Percentiles rank a stretch among this genome's conserved stretches.
Evolutionary conservation across 805 yeast genomes (phyloP).

Genomic region (Ogataea chonburiensis): DNA sequence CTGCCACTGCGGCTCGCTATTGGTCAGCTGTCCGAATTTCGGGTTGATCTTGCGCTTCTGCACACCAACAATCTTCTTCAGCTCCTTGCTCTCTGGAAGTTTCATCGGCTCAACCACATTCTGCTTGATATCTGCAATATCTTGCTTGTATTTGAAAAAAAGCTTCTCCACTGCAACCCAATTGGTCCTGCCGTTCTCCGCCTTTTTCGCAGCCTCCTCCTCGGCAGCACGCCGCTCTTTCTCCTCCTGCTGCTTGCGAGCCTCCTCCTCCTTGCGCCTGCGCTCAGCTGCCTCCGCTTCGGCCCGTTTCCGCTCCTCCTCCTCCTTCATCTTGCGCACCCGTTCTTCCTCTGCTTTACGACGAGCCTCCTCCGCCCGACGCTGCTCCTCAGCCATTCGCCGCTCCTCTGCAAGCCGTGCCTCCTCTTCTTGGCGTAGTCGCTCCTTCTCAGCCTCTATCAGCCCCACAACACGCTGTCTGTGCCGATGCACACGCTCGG

Average conservation of each 20-base stretch:
- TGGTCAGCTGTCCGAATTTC: conserved; percentile 87
- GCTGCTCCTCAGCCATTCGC: conserved; percentile 12
- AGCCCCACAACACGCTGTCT: conserved; percentile 8
- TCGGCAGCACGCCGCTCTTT: conserved; percentile 25
- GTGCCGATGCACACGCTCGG: conserved; percentile 5
- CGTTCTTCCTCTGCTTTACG: conserved; percentile 8
- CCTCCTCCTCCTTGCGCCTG: conserved; percentile 5
- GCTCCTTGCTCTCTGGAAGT: conserved; percentile 33
- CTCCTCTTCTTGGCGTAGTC: conserved; percentile 4
- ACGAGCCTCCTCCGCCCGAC: conserved; percentile 24
- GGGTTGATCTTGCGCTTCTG: conserved; percentile 79
- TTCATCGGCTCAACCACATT: conserved; percentile 57
- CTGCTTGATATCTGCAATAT: conserved; percentile 56
- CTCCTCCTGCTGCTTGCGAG: conserved; percentile 15
- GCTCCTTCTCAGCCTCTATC: conserved; percentile 15
- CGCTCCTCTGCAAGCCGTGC: conserved; percentile 4
- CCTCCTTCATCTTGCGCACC: conserved; percentile 3
- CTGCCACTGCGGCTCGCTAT: conserved; percentile 58
- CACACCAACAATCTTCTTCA: conserved; percentile 54
- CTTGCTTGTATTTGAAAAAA: conserved; percentile 48
- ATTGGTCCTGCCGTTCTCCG: conserved; percentile 33
- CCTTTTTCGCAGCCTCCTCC: conserved; percentile 18
- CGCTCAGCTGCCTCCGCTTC: conserved; percentile 3
- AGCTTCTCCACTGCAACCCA: conserved; percentile 39
- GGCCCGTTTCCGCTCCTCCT: conserved; percentile 6